phyloP scores from a whole-genome alignment of 176 grass and related monocot species.

The Cymbopogon citratus region DNA sequence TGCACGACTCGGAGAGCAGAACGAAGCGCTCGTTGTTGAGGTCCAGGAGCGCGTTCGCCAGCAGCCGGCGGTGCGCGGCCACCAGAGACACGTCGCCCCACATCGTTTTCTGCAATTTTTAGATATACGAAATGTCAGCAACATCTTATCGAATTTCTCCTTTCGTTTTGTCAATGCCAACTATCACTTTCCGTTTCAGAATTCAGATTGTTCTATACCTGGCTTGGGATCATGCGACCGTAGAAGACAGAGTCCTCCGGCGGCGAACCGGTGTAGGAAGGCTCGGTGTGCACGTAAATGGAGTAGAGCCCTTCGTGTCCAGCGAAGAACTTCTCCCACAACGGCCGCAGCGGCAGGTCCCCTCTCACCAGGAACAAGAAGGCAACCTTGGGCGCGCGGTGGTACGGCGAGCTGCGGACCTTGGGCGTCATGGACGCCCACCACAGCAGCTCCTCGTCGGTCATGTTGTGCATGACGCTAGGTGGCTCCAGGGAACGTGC shows the following conservation, averaged over 20 bases:
- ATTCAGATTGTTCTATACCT: constrained; percentile 36
- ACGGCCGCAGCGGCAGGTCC: constrained; percentile 44
- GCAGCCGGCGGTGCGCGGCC: constrained; percentile 48
- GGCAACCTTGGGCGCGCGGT: constrained; percentile 49
- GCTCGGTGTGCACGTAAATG: constrained; percentile 66
- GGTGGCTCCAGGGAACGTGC: background rate
- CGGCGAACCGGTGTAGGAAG: constrained; percentile 38
- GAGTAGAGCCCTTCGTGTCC: constrained; percentile 53
- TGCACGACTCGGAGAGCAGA: constrained; percentile 64
- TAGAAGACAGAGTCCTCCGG: constrained; percentile 61
- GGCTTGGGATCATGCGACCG: constrained; percentile 55
- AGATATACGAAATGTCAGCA: background rate
- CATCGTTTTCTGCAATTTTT: constrained; percentile 29
- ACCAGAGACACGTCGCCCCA: constrained; percentile 55
- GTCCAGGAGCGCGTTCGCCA: constrained; percentile 67
- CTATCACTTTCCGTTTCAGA: too few relatives aligned
- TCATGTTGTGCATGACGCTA: constrained; percentile 44
- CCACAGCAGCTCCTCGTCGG: constrained; percentile 54
- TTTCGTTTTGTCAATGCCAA: background rate
- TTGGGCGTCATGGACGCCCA: constrained; percentile 59
- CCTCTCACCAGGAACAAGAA: constrained; percentile 73
- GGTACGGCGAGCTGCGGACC: constrained; percentile 16
- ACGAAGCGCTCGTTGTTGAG: constrained; percentile 47
- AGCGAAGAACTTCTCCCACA: constrained; percentile 82
- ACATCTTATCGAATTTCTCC: too few relatives aligned